phyloP scores from a whole-genome alignment of 108 stramenopile species.

The Nitzschia sp. region DNA sequence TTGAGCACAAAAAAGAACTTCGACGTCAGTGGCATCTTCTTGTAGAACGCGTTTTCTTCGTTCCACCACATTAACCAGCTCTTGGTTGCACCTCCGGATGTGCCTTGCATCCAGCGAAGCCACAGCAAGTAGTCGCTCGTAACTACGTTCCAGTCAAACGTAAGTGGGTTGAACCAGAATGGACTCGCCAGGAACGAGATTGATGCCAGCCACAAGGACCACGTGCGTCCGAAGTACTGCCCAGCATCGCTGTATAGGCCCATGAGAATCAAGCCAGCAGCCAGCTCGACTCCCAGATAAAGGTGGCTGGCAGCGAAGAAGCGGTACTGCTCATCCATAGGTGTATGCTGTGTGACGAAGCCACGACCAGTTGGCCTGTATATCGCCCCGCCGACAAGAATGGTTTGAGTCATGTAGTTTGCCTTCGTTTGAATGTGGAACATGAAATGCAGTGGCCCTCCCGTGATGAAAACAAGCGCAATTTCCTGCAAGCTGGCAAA shows the following conservation, averaged over 20 bases:
- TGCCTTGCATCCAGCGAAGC: slow-evolving; percentile 89
- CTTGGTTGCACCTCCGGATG: slow-evolving; percentile 78
- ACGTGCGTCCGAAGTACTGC: slow-evolving; percentile 96
- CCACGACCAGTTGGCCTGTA: slow-evolving; percentile 98
- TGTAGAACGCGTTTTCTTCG: slow-evolving; percentile 92
- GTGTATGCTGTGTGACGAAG: slow-evolving; percentile 96
- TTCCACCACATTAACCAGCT: slow-evolving; percentile 96
- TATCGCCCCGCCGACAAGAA: slow-evolving; percentile 97
- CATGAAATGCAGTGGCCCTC: slow-evolving; percentile 98
- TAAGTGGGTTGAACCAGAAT: slow-evolving; percentile 99
- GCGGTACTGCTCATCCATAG: slow-evolving; percentile 94
- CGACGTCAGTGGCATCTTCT: slow-evolving; percentile 70
- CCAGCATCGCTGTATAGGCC: slow-evolving; percentile 83
- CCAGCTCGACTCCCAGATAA: slow-evolving; percentile 96
- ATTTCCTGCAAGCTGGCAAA: slow-evolving; percentile 86
- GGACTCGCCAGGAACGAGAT: slow-evolving; percentile 96
- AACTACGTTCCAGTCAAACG: slow-evolving; percentile 95
- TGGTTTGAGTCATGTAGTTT: slow-evolving; percentile 97
- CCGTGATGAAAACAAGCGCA: slow-evolving; percentile 91
- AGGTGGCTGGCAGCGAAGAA: slow-evolving; percentile 98
- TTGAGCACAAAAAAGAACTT: slow-evolving; percentile 86
- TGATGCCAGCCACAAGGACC: slow-evolving; percentile 97
- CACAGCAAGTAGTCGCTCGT: slow-evolving; percentile 81
- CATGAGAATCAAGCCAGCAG: slow-evolving; percentile 89
- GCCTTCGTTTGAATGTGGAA: slow-evolving; percentile 99